Evolutionary conservation across 2,329 filamentous ascomycete species (phyloP), one percentile per base, ranked within the genome.

Genomic region (Botrytis aclada): DNA sequence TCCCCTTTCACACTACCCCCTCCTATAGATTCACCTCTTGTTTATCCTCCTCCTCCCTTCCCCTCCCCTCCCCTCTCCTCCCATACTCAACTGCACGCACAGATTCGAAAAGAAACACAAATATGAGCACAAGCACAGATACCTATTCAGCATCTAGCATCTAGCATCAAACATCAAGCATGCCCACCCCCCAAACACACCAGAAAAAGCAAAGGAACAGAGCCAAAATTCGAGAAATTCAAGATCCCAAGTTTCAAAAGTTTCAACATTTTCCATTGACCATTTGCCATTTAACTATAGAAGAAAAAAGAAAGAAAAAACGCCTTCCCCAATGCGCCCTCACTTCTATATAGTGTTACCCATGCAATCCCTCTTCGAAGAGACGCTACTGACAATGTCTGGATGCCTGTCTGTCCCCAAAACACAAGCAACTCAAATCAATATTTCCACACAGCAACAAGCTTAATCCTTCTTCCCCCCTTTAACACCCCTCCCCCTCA

Each of bases 401-500:
- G 34, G 9, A n/a, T 62, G 56, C 32, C 29, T 14, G 9, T 20
- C 32, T 10, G 18, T 22, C 14, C 32, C 25, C 34, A 32, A 22
- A 22, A 67, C 18, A 67, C 45, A 66, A 39, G 37, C 65, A 41
- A 32, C 4, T 62, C 25, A n/a, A 39, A 4, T 41, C 34, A 62
- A 62, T 56, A 29, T 18, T 56, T 32, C n/a, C n/a, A 56, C 9
- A 4, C 2, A 25, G 22, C 32, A n/a, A 18, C 51, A 45, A 61
- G 18, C 16, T 70, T 16, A 70, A 61, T 70, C 67, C 29, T 45
- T 70, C 67, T 70, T 70, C 1, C 67, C 67, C 54, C 37, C 12
- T 14, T 61, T 70, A 41, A 56, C 37, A 22, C 47, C 67, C 12
- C 75, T 69, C 25, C 75, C 76, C 18, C 76, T 69, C 20, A 74